A percentile compares a stretch with the other conserved stretches of the same genome.
Conservation (phyloP, 768 basidiomycete genomes). For the Hypholoma fasciculare region DNA sequence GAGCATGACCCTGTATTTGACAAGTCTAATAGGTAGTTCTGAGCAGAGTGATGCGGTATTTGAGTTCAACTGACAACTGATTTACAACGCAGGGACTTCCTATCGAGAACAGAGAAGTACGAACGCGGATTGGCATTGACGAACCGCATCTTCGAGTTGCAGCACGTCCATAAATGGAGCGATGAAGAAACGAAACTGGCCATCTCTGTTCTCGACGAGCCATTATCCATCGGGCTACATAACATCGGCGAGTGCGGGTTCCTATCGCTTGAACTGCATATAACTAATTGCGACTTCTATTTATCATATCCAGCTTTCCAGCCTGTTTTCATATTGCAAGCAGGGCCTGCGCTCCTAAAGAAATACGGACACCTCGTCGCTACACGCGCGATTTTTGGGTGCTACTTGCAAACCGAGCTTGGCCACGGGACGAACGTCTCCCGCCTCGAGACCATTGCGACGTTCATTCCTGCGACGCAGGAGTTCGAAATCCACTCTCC, state of each 20-base stretch:
- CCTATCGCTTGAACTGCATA: too few species aligned
- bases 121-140: slow-evolving; percentile 53
- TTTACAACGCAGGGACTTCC: slow-evolving; percentile 46
- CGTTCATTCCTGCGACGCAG: slow-evolving; percentile 61
- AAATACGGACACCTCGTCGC: slow-evolving; percentile 51
- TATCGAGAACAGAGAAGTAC: slow-evolving; percentile 59
- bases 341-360: slow-evolving; percentile 48
- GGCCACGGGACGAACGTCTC: slow-evolving; percentile 77
- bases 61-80: neutral
- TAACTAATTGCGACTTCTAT: neutral
- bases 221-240: slow-evolving; percentile 43
- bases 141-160: slow-evolving; percentile 60
- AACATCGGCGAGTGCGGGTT: slow-evolving; percentile 32
- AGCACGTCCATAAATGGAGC: slow-evolving; percentile 53
- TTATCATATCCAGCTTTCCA: slow-evolving; percentile 51
- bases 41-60: neutral
- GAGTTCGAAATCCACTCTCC: slow-evolving; percentile 81
- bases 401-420: slow-evolving; percentile 78
- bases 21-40: slow-evolving; percentile 50
- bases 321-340: slow-evolving; percentile 68
- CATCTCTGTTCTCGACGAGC: slow-evolving; percentile 49
- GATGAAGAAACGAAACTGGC: slow-evolving; percentile 47
- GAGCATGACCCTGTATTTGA: slow-evolving; percentile 59
- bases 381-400: slow-evolving; percentile 63
- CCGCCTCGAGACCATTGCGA: slow-evolving; percentile 73